Conservation (phyloP, 306 rosid species). For the Comarum palustre region DNA sequence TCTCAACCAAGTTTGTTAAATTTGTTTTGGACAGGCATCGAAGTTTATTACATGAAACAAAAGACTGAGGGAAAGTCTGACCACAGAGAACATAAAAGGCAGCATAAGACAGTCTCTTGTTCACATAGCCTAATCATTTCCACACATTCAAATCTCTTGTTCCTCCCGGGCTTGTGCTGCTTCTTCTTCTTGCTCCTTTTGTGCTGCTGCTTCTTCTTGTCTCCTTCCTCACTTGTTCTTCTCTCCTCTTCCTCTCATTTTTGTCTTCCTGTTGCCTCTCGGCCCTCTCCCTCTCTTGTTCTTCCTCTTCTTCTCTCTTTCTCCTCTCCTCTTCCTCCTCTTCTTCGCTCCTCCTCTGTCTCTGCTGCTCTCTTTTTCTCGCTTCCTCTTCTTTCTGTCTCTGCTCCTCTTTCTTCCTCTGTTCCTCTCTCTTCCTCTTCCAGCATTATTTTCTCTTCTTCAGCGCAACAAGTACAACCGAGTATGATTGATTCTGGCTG, state of each 20-base stretch:
- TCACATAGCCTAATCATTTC: neutral
- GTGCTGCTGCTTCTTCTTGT: neutral
- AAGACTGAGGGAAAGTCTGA: neutral
- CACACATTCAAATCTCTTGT: conserved; percentile 19
- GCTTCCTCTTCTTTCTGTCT: neutral
- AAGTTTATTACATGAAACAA: neutral
- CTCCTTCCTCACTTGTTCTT: neutral
- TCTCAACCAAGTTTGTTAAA: neutral
- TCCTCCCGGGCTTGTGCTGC: neutral
- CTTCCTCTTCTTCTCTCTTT: conserved; percentile 14
- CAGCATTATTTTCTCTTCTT: conserved; percentile 59
- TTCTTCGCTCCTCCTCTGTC: neutral
- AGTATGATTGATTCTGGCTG: conserved; percentile 52
- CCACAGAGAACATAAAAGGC: neutral
- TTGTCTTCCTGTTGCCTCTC: neutral
- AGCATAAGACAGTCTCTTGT: neutral
- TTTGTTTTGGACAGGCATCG: neutral
- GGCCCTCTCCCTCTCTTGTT: neutral
- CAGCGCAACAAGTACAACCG: conserved; percentile 73
- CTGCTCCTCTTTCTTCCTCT: conserved; percentile 15
- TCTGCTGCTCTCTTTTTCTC: neutral
- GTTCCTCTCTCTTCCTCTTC: conserved; percentile 38
- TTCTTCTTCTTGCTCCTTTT: neutral
- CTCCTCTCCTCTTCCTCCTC: no score
- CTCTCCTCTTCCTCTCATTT: no score